phyloP scores from a whole-genome alignment of 352 stramenopile species.

The Globisporangium mamillatum region DNA sequence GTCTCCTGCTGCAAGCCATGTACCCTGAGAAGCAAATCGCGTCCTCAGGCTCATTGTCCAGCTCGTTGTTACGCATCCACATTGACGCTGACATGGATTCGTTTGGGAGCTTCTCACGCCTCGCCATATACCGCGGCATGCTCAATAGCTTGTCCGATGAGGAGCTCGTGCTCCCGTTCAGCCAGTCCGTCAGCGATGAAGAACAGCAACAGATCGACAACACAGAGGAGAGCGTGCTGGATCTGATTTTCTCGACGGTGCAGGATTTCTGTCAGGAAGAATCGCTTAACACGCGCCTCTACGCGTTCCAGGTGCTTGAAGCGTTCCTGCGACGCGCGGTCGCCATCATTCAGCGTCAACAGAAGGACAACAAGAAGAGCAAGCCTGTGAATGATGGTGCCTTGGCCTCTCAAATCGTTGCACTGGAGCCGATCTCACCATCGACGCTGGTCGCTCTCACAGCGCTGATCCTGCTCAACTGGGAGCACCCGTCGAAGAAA shows the following conservation, averaged over 20 bases:
- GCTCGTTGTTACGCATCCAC: slow-evolving; percentile 22
- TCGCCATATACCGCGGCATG: slow-evolving; percentile 67
- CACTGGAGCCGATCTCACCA: slow-evolving; percentile 14
- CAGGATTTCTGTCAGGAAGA: slow-evolving; percentile 56
- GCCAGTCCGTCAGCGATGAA: background rate
- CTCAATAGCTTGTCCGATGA: slow-evolving; percentile 63
- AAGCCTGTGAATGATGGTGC: slow-evolving; percentile 2
- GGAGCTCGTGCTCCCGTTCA: slow-evolving; percentile 35
- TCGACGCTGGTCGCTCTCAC: slow-evolving; percentile 51
- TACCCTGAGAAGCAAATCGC: slow-evolving; percentile 29
- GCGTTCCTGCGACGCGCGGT: slow-evolving; percentile 67
- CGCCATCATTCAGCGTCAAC: slow-evolving; percentile 39
- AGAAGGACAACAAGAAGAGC: slow-evolving; percentile 5
- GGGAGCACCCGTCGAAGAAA: slow-evolving; percentile 82
- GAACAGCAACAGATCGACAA: background rate
- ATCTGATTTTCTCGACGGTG: slow-evolving; percentile 53
- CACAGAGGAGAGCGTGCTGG: slow-evolving; percentile 31
- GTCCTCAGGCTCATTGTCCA: background rate
- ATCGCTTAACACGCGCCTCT: slow-evolving; percentile 65
- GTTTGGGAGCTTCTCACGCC: slow-evolving; percentile 52
- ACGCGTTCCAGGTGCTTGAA: slow-evolving; percentile 81
- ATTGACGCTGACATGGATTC: slow-evolving; percentile 35
- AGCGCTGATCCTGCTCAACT: slow-evolving; percentile 68
- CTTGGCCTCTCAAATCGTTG: background rate
- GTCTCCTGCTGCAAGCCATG: slow-evolving; percentile 36